A percentile compares a stretch with the other conserved stretches of the same genome.
Evolutionary conservation across 2,329 filamentous ascomycete species (phyloP).

Genomic region (Xylariales sp.): DNA sequence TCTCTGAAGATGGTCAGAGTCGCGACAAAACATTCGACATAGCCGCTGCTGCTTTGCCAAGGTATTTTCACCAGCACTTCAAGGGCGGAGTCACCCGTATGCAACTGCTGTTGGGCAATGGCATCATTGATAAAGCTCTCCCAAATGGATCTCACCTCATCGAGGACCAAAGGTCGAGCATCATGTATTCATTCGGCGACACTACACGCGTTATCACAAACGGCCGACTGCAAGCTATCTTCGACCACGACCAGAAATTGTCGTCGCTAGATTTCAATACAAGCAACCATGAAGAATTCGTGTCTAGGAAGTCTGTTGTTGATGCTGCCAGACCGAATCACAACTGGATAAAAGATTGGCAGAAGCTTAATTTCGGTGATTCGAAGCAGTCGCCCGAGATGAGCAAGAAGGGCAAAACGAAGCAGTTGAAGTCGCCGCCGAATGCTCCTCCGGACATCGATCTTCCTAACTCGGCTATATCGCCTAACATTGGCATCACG

Average conservation of each 20-base stretch:
- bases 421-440: constrained; percentile 54
- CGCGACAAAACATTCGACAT: constrained; percentile 83
- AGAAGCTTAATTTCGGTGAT: constrained; percentile 52
- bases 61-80: constrained; percentile 89
- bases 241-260: constrained; percentile 74
- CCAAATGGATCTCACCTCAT: constrained; percentile 66
- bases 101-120: constrained; percentile 76
- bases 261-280: constrained; percentile 81
- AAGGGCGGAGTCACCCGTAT: constrained; percentile 81
- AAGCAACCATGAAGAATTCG: constrained; percentile 72
- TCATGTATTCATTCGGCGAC: constrained; percentile 85
- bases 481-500: constrained; percentile 53
- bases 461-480: constrained; percentile 55
- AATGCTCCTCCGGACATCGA: constrained; percentile 56
- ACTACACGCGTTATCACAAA: constrained; percentile 70
- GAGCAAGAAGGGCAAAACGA: constrained; percentile 61
- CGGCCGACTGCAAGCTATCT: constrained; percentile 74
- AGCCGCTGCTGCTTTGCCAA: constrained; percentile 70
- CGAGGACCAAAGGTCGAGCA: constrained; percentile 69
- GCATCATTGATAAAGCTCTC: constrained; percentile 49
- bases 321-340: constrained; percentile 58
- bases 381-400: constrained; percentile 59
- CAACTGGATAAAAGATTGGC: constrained; percentile 63
- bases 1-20: constrained; percentile 43
- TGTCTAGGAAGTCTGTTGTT: constrained; percentile 64